Conservation (phyloP, 257 asterid genomes). For the Fraxinus pennsylvanica region DNA sequence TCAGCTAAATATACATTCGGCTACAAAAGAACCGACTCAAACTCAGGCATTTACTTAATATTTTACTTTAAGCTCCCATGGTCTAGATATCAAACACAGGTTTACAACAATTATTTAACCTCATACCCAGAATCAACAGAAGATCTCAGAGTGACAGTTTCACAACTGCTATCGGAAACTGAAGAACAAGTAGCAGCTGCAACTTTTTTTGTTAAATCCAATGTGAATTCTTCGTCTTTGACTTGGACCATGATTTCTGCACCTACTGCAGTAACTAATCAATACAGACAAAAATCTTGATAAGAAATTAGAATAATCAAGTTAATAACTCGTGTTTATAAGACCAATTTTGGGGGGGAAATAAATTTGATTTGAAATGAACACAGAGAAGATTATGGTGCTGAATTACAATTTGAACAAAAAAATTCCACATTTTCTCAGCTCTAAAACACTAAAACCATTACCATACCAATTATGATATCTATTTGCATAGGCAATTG, state of each 20-base stretch:
- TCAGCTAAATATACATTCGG: neutral
- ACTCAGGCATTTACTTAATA: constrained; percentile 3
- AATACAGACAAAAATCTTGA: constrained; percentile 12
- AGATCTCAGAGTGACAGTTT: constrained; percentile 39
- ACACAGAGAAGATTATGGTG: neutral
- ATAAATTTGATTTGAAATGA: neutral
- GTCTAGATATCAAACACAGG: neutral
- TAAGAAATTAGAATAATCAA: neutral
- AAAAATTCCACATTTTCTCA: constrained; percentile 1
- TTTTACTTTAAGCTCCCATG: constrained; percentile 4
- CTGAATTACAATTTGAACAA: neutral
- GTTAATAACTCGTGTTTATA: neutral
- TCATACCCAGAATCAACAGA: constrained; percentile 51
- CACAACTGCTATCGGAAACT: constrained; percentile 45
- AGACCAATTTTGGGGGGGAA: neutral
- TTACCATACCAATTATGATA: neutral
- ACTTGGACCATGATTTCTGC: constrained; percentile 40
- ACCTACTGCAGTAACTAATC: constrained; percentile 22
- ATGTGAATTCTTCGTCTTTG: constrained; percentile 36
- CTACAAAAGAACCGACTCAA: neutral
- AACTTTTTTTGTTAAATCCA: constrained; percentile 32
- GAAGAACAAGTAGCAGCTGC: constrained; percentile 31
- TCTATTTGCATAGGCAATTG: constrained; percentile 2
- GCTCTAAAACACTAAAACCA: neutral
- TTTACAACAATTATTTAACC: neutral